Evolutionary conservation across 2,329 filamentous ascomycete genomes (phyloP).

Genomic region (Rhinocladiella mackenziei): DNA sequence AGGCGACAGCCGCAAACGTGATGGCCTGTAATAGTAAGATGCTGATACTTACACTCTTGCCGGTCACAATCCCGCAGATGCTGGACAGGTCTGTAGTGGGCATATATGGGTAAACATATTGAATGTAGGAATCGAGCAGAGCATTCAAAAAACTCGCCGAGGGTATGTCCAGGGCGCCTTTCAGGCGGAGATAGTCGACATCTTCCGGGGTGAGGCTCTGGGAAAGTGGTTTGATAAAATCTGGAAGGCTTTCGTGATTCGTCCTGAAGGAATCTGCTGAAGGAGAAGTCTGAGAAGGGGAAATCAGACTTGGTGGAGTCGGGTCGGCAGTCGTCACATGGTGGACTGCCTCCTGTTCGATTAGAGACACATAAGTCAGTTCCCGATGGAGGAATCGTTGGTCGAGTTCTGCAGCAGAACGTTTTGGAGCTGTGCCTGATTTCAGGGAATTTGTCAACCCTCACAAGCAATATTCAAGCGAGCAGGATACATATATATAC

Average conservation of each 20-base stretch:
- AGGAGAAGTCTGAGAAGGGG: background rate
- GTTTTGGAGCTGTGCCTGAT: background rate
- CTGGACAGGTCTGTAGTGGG: slow-evolving; percentile 68
- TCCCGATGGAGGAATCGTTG: slow-evolving; percentile 5
- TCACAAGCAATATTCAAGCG: background rate
- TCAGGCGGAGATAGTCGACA: slow-evolving; percentile 67
- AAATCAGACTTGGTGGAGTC: background rate
- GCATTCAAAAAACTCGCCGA: slow-evolving; percentile 67
- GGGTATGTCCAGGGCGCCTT: slow-evolving; percentile 75
- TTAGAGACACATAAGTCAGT: slow-evolving; percentile 3
- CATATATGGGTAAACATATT: slow-evolving; percentile 92
- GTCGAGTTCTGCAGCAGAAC: background rate
- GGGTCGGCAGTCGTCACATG: background rate
- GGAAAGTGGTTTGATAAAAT: slow-evolving; percentile 53
- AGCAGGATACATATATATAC: background rate
- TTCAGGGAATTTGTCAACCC: background rate
- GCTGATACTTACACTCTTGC: slow-evolving; percentile 61
- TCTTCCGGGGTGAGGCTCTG: slow-evolving; percentile 73
- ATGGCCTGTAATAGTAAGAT: slow-evolving; percentile 86
- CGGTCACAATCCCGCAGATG: slow-evolving; percentile 47
- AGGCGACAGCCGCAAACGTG: slow-evolving; percentile 86
- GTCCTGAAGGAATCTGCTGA: background rate
- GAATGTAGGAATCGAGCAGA: slow-evolving; percentile 72
- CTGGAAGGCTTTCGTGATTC: slow-evolving; percentile 1
- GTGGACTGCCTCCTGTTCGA: background rate